Evolutionary conservation across 1,284 basidiomycete genomes (phyloP), one percentile per base, ranked within the genome.

Genomic region (Cryptococcus depauperatus): DNA sequence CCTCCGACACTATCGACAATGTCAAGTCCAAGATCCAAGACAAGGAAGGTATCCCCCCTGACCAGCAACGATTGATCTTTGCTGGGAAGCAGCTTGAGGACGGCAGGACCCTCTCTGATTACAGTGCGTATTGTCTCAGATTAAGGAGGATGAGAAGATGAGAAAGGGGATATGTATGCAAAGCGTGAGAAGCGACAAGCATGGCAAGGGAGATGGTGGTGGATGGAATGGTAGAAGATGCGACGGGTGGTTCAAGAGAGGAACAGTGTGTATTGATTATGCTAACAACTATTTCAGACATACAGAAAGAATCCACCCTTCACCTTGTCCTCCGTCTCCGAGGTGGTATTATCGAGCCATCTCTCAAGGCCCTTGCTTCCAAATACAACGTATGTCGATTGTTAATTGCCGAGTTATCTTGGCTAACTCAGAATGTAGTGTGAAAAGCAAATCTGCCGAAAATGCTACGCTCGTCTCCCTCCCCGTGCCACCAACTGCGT

Each of bases 401-500:
- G 10, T 45, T 37, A 25, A 21, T 41, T 27, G 16, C 34, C 22
- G 23, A 28, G 11, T 29, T 18, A 5, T 28, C 40, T 22, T 40
- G 39, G 34, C 43, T 33, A 22, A 44, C 26, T 35, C 23, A 1
- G 1, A 13, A 18, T 32, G 16, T 43, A 68, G 65, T 91, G 88
- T 73, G 88, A 91, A 75, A 91, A 92, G 79, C 85, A 91, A 71
- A 95, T 97, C 68, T 98, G 93, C 82, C 91, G 93, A 74, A 97
- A 97, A 76, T 97, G 95, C 79, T 98, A 98, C 75, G 93, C 93
- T 45, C 93, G 95, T 69, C 91, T 97, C 61, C 92, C 93, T 61
- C 92, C 91, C 48, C 90, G 93, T 75, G 93, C 93, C 37, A 96
- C 91, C 77, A 97, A 97, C 82, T 98, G 93, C 83, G 81, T 91